Percentiles rank a stretch among this genome's conserved stretches.
Evolutionary conservation across 1,284 basidiomycete genomes (phyloP).

Genomic region (Porogramme epimiltina): DNA sequence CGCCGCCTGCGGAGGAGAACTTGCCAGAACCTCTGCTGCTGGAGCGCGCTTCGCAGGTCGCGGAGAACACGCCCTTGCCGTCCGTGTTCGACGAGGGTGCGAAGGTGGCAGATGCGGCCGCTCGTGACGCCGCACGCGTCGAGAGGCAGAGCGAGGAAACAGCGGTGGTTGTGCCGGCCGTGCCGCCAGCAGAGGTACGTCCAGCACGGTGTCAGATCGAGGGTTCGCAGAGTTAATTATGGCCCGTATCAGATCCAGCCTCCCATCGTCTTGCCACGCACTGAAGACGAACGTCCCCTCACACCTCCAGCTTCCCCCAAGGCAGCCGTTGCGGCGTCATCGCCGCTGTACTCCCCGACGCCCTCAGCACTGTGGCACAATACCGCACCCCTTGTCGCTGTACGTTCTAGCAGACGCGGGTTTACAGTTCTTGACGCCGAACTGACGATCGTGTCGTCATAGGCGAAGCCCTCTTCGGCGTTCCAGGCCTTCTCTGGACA

Average conservation of each 20-base stretch:
- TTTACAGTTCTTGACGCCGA: not conserved
- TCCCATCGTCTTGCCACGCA: too few relatives aligned
- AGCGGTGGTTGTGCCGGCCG: not conserved
- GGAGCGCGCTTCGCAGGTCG: slow-evolving; percentile 1
- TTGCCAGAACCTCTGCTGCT: not conserved
- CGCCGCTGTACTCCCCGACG: not conserved
- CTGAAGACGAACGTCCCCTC: too few relatives aligned
- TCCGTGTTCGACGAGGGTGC: not conserved
- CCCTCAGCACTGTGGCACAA: slow-evolving; percentile 4
- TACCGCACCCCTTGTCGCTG: slow-evolving; percentile 6
- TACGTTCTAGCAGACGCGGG: not conserved
- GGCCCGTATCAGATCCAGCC: too few relatives aligned
- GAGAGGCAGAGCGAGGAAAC: not conserved
- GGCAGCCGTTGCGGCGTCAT: not conserved
- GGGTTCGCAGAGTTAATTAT: too few relatives aligned
- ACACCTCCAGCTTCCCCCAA: too few relatives aligned
- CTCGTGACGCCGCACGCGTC: not conserved
- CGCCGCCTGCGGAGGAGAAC: slow-evolving; percentile 9
- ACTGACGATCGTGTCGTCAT: not conserved
- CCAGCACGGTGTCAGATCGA: too few relatives aligned
- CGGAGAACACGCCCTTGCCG: slow-evolving; percentile 4
- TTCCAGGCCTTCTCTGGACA: slow-evolving; percentile 27
- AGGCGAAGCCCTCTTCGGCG: slow-evolving; percentile 30
- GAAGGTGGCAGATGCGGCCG: not conserved
- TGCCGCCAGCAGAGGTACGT: too few relatives aligned